Percentiles rank a stretch among this genome's conserved stretches.
Evolutionary conservation across 2,329 filamentous ascomycete species (phyloP).

Genomic region (Dryadomyces sulphureus): DNA sequence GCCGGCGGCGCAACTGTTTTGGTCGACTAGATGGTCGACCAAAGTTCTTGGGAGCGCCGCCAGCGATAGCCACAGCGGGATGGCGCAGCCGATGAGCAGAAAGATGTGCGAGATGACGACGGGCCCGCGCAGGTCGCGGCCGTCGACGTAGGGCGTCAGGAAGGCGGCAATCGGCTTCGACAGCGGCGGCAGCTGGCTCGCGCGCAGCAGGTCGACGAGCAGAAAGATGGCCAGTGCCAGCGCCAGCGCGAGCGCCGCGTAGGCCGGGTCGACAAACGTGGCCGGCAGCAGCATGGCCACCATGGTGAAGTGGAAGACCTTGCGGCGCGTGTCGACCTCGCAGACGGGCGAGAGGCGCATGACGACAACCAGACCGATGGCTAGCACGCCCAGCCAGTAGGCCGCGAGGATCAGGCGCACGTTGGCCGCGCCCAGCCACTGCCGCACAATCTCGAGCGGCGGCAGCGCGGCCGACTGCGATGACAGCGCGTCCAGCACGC

Average conservation of each 20-base stretch:
- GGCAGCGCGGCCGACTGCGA: not conserved
- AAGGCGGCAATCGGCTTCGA: conserved; percentile 77
- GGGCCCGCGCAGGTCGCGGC: conserved; percentile 78
- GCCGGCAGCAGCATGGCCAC: conserved; percentile 86
- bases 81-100: conserved; percentile 83
- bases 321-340: conserved; percentile 89
- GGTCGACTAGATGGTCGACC: not conserved
- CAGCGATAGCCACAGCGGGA: conserved; percentile 81
- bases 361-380: conserved; percentile 58
- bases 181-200: conserved; percentile 79
- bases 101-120: conserved; percentile 97
- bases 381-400: conserved; percentile 61
- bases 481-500: not conserved
- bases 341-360: conserved; percentile 60
- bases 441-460: conserved; percentile 44
- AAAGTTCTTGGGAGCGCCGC: conserved; percentile 44
- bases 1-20: not conserved
- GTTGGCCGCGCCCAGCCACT: conserved; percentile 59
- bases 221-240: conserved; percentile 74
- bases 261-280: conserved; percentile 75
- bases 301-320: conserved; percentile 98
- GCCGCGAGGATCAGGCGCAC: conserved; percentile 60
- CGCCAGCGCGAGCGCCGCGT: conserved; percentile 63
- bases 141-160: conserved; percentile 86
- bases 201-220: conserved; percentile 75